Evolutionary conservation across 306 rosid species (phyloP), one percentile per base, ranked within the genome.

Genomic region (cucumber (Cucumis sativus)): DNA sequence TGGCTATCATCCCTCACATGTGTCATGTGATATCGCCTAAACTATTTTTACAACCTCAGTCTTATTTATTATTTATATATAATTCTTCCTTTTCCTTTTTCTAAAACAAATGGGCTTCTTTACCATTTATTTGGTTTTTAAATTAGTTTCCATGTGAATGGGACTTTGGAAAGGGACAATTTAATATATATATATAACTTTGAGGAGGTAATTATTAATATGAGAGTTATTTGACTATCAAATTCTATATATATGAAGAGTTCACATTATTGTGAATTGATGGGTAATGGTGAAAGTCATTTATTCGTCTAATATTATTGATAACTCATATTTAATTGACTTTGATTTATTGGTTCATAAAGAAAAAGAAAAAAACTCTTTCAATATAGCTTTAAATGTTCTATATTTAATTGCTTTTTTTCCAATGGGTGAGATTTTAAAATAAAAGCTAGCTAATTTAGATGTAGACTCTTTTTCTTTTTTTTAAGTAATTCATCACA

Each of bases 131-230:
- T 15, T 63, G 45, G 10, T 66, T 40, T 66, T 40, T 40, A 16
- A 66, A 66, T 66, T n/a, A n/a, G 73, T 10, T 39, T 40, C 51
- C 73, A 66, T 66, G 73, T 66, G 73, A n/a, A n/a, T 39, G 45
- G 39, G 66, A 23, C 66, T 60, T 12, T 25, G 37, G 37, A 60
- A 23, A 60, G 17, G 66, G 39, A 60, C 65, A 25, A 63, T 35
- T n/a, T 64, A 35, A 15, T 33, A 2, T 4, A 33, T 33, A 33
- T 4, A 33, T 33, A 33, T 4, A 63, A 33, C 12, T 63, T 30
- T 30, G 69, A 63, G 69, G 69, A 33, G 20, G 69, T 63, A 33
- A 30, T 10, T 59, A 23, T 59, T 59, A 23, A 21, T n/a, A 8
- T 21, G 64, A 8, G 16, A 1, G 33, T 58, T 2, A 58, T 58